These are phyloP conservation scores for Domatiomyces globalis DNA, from an alignment of 2,329 filamentous ascomycete genomes.

Conservation along the genomic window DNA sequence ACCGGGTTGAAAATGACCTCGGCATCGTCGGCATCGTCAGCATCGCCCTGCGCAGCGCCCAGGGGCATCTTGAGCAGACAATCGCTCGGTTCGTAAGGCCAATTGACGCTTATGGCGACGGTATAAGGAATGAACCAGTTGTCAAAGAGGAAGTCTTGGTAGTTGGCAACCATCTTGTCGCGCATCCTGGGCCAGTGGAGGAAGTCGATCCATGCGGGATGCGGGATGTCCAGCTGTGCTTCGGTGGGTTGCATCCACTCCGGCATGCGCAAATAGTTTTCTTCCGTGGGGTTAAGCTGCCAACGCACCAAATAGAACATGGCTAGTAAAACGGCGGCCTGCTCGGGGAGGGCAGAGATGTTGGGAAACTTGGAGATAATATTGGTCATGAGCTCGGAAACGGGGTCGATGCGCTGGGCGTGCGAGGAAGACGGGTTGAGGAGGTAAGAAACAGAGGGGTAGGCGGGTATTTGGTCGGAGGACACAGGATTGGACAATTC, in stretches of 20 bases:
- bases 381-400: slow-evolving; percentile 75
- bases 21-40: slow-evolving; percentile 34
- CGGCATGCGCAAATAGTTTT: slow-evolving; percentile 67
- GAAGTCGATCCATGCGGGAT: slow-evolving; percentile 73
- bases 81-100: slow-evolving; percentile 65
- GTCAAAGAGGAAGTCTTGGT: slow-evolving; percentile 52
- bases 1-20: slow-evolving; percentile 72
- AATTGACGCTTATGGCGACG: slow-evolving; percentile 61
- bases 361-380: slow-evolving; percentile 73
- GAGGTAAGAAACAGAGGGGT: slow-evolving; percentile 66
- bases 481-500: slow-evolving; percentile 49
- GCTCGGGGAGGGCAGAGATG: slow-evolving; percentile 63
- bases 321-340: slow-evolving; percentile 64
- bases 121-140: slow-evolving; percentile 76
- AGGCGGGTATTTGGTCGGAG: slow-evolving; percentile 39
- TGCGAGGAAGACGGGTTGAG: slow-evolving; percentile 44
- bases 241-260: slow-evolving; percentile 55
- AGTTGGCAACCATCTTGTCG: slow-evolving; percentile 45
- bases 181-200: slow-evolving; percentile 67
- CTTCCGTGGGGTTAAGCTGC: slow-evolving; percentile 63
- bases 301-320: slow-evolving; percentile 83
- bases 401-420: slow-evolving; percentile 50
- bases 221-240: slow-evolving; percentile 51
- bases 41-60: too few relatives aligned
- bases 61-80: slow-evolving; percentile 38